Evolutionary conservation across 805 yeast genomes (phyloP), one percentile per base, ranked within the genome.

Genomic region (Yarrowia hollandica): DNA sequence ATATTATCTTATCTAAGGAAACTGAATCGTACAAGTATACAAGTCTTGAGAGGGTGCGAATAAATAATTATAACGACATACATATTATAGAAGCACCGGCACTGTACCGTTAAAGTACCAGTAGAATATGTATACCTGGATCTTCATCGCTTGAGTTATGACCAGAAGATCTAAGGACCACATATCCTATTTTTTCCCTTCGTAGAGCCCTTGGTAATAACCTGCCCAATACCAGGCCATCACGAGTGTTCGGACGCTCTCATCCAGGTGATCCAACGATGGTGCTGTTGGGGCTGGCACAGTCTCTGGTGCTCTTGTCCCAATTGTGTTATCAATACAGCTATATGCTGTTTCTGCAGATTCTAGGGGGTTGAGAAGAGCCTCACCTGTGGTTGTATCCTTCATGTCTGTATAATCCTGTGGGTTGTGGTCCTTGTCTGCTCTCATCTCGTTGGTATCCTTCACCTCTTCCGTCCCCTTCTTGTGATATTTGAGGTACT

Each of bases 221-320:
- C 69, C 69, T 8, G 69, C 69, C 69, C 69, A 66, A 26, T 66
- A 66, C 69, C 69, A 66, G 9, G 67, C 61, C 67, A 66, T 63
- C 1, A 65, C 65, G 8, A 66, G 50, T 4, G 63, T 60, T 14
- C 61, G 48, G 14, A 63, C 44, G 10, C 56, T 54, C 5, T 64
- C 64, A 22, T 64, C 67, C 19, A 66, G 39, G 25, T 54, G 61
- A n/a, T 54, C 59, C 15, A 64, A 55, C 14, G 44, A 26, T 1
- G 58, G 58, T 8, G 33, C 44, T 5, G 34, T 14, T 5, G 37
- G 39, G 10, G 54, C 26, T 2, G 38, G 28, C n/a, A 25, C 28
- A 31, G 34, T 8, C 34, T 31, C 16, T 10, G 7, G 26, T 21
- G 46, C 12, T 10, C 19, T 14, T 39, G 48, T 9, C 5, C 15